Base-by-base conservation (phyloP, 2,329 filamentous ascomycete genomes). In the Clarireedia hainanense region DNA sequence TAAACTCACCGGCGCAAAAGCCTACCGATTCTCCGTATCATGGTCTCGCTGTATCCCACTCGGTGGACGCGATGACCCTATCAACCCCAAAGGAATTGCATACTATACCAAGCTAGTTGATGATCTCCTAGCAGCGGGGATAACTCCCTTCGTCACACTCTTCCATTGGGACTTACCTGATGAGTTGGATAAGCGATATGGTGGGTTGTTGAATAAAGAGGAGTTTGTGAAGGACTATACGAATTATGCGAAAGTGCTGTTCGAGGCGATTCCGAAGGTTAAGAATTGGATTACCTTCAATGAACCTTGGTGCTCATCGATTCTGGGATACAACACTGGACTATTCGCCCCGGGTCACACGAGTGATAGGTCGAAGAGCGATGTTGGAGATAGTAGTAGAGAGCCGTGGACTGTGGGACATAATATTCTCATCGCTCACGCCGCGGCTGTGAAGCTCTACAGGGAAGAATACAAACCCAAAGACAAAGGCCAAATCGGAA, bases 281-380 rank as follows among this genome's bases (percentile, higher is more conserved):
- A 89, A 90, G 75, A 79, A 89, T 73, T 95, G 90, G 90, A 89
- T 91, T 70, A 94, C 89, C 26, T 90, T 92, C 74, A 94, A 94
- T 70, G 89, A 95, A 75, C 90, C 90, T 3, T 94, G 88, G 84
- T 95, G 89, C 73, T 88, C 83, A 61, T 83, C 86, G 52, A 85
- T 94, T 59, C 78, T 94, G 43, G 89, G 89, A 37, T 94, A 92
- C 73, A 87, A 80, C 67, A 82, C 80, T 43, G 90, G 90, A 27
- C 75, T 83, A 60, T 91, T 91, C 68, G 90, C 90, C 10, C 90
- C 90, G 0, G 90, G 90, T n/a, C 85, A 82, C 67, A 89, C 85
- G 6, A 90, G 86, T 63, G 85, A 94, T 72, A 81, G 88, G 60
- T 78, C 69, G 58, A 88, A 85, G 76, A 89, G 80, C 50, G 66